Conservation (phyloP, 1,284 basidiomycete genomes). For the Boletellus sp. region DNA sequence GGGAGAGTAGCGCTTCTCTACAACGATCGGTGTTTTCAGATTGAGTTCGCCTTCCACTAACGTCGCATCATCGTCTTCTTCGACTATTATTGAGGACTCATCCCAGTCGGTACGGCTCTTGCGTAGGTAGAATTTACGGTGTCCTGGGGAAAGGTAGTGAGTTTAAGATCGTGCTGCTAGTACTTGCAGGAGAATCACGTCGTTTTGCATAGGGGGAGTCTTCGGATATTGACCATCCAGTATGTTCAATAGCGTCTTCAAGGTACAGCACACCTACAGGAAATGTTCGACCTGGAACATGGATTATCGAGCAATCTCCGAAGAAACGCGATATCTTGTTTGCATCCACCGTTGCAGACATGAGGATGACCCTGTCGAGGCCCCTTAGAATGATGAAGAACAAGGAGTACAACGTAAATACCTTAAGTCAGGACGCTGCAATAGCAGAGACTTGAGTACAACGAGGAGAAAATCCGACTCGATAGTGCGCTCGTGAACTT, state of each 20-base stretch:
- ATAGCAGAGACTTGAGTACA: constrained; percentile 86
- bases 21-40: constrained; percentile 48
- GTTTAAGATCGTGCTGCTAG: background rate
- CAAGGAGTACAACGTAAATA: constrained; percentile 29
- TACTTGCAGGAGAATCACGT: constrained; percentile 40
- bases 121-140: constrained; percentile 63
- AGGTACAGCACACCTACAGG: constrained; percentile 87
- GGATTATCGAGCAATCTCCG: constrained; percentile 83
- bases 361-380: constrained; percentile 78
- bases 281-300: constrained; percentile 95
- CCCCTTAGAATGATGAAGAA: background rate
- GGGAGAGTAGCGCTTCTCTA: constrained; percentile 70
- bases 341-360: constrained; percentile 97
- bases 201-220: constrained; percentile 82
- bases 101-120: constrained; percentile 71
- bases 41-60: constrained; percentile 26
- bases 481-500: constrained; percentile 93
- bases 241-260: constrained; percentile 90
- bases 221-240: constrained; percentile 83
- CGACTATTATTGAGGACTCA: constrained; percentile 60
- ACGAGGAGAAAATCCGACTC: constrained; percentile 98
- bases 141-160: constrained; percentile 34
- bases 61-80: constrained; percentile 65
- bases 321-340: constrained; percentile 95
- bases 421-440: constrained; percentile 83